Conservation (phyloP, 1,284 basidiomycete genomes). For the Mycena sp. region DNA sequence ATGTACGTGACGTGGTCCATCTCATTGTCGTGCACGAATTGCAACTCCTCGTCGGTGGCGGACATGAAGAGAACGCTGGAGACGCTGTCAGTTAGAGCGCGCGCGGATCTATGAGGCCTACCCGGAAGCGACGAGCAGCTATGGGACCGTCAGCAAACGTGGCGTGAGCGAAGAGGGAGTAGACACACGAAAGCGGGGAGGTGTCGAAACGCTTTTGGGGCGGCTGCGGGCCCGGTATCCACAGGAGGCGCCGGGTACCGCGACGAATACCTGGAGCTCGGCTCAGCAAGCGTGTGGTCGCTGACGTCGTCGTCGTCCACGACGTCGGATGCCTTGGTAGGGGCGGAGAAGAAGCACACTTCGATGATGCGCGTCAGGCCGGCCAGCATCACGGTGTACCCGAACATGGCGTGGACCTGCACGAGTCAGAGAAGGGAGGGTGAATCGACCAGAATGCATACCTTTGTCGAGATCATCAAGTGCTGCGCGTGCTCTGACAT, state of each 20-base stretch:
- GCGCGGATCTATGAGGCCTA: too few relatives aligned
- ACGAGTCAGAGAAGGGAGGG: conserved; percentile 23
- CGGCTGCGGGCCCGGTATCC: conserved; percentile 46
- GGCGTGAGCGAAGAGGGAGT: too few relatives aligned
- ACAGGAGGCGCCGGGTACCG: conserved; percentile 23
- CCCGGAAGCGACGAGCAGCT: too few relatives aligned
- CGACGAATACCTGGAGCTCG: conserved; percentile 35
- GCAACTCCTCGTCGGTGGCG: too few relatives aligned
- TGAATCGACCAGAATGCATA: conserved; percentile 40
- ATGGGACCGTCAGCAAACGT: too few relatives aligned
- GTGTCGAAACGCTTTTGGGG: conserved; percentile 80
- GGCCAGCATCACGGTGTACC: conserved; percentile 89
- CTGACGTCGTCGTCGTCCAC: conserved; percentile 60
- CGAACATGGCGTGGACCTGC: conserved; percentile 87
- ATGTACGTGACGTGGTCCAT: too few relatives aligned
- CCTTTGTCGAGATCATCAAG: conserved; percentile 87
- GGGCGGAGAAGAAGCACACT: conserved; percentile 79
- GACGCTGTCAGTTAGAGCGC: too few relatives aligned
- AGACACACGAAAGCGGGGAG: too few relatives aligned
- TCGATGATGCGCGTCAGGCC: conserved; percentile 87
- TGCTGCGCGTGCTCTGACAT: conserved; percentile 98
- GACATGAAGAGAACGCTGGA: too few relatives aligned
- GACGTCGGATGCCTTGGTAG: conserved; percentile 38
- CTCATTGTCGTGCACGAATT: too few relatives aligned
- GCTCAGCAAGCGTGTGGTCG: conserved; percentile 71